Conservation (phyloP, 495 filamentous ascomycete species). For the Penicillium robsamsonii region DNA sequence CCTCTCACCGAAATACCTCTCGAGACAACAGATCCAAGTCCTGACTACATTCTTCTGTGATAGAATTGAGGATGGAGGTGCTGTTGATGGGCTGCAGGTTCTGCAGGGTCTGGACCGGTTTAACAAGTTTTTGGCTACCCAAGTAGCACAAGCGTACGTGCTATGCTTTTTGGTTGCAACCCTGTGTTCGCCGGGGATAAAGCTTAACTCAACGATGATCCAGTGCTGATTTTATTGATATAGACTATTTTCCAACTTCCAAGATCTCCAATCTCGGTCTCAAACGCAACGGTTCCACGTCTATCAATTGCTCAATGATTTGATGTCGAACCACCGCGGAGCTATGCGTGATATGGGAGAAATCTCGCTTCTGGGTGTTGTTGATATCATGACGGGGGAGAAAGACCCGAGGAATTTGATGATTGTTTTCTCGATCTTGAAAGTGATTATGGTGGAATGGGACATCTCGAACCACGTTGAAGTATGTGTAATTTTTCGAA, state of each 20-base stretch:
- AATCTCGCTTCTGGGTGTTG: constrained; percentile 60
- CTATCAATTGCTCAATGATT: constrained; percentile 59
- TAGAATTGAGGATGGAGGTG: constrained; percentile 60
- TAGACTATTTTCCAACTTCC: constrained; percentile 51
- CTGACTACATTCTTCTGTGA: constrained; percentile 59
- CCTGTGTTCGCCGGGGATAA: not conserved
- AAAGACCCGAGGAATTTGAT: constrained; percentile 78
- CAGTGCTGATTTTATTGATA: constrained; percentile 17
- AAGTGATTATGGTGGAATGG: constrained; percentile 73
- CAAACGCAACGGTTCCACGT: constrained; percentile 62
- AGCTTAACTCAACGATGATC: not conserved
- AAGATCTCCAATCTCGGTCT: constrained; percentile 61
- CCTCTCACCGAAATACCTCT: constrained; percentile 58
- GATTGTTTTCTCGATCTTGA: constrained; percentile 72
- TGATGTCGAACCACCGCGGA: constrained; percentile 64
- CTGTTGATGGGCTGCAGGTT: constrained; percentile 47
- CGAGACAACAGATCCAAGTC: constrained; percentile 64
- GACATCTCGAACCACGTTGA: constrained; percentile 61
- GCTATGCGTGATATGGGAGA: constrained; percentile 55
- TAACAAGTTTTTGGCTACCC: constrained; percentile 46
- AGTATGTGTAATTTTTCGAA: constrained; percentile 37
- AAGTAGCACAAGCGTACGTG: constrained; percentile 51
- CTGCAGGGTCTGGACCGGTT: constrained; percentile 50
- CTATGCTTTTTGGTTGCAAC: not conserved
- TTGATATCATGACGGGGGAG: constrained; percentile 69